phyloP scores from a whole-genome alignment of 495 filamentous ascomycete species.

The Penicillium arizonense region DNA sequence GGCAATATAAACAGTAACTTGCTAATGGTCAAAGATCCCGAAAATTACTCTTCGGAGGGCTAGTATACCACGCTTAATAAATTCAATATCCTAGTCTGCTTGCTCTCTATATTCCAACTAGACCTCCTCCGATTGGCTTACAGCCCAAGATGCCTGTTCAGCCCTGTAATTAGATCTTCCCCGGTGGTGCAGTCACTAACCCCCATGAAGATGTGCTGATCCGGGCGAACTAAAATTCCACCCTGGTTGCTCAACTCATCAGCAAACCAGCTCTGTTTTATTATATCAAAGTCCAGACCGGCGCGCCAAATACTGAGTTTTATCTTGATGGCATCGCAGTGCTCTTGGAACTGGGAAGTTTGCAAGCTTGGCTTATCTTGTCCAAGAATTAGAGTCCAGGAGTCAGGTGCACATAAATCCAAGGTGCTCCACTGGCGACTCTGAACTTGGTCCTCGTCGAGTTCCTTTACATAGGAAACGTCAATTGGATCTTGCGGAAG shows the following conservation, averaged over 20 bases:
- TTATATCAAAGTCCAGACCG: not conserved
- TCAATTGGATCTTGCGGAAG: conserved; percentile 9
- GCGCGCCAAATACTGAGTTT: conserved; percentile 4
- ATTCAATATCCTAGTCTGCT: too few species aligned
- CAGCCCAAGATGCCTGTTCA: conserved; percentile 2
- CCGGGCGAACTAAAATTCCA: conserved; percentile 7
- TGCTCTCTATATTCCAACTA: not conserved
- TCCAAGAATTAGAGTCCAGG: conserved; percentile 17
- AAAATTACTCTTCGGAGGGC: too few species aligned
- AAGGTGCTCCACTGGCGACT: conserved; percentile 22
- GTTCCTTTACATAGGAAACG: conserved; percentile 20
- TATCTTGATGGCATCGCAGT: not conserved
- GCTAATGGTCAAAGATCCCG: too few species aligned
- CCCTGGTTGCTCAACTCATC: not conserved
- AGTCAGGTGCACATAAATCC: conserved; percentile 22
- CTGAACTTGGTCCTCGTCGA: conserved; percentile 5
- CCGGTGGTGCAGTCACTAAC: not conserved
- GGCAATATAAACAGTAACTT: too few species aligned
- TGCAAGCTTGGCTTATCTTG: not conserved
- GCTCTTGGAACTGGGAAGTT: not conserved
- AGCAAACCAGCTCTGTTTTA: conserved; percentile 2
- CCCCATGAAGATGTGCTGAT: conserved; percentile 7
- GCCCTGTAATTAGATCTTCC: not conserved
- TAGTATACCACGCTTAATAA: too few species aligned
- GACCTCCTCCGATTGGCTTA: not conserved